These are phyloP conservation scores for Coemansia sp. DNA, from an alignment of 192 early-diverging fungal genomes.

Conservation along the genomic window DNA sequence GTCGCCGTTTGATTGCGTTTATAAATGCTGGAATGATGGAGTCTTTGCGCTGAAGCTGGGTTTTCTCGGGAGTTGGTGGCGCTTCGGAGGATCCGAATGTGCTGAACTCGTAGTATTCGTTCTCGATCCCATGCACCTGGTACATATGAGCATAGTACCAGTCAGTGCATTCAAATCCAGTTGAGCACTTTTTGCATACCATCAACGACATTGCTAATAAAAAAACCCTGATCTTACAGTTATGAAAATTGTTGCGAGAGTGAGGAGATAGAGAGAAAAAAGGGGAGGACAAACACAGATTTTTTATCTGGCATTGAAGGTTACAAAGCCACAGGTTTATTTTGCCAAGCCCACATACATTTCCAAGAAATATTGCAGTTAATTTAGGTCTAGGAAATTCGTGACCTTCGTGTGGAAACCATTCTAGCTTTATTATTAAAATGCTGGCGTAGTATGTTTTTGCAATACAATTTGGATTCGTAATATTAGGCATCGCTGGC, in stretches of 20 bases:
- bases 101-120: conserved; percentile 10
- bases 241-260: not conserved
- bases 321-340: too few species aligned
- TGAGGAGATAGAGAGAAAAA: not conserved
- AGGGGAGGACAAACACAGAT: not conserved
- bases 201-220: conserved; percentile 18
- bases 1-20: conserved; percentile 25
- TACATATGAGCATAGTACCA: conserved; percentile 49
- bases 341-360: not conserved
- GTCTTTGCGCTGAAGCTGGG: conserved; percentile 8
- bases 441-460: too few species aligned
- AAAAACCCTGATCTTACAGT: not conserved
- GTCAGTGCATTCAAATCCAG: conserved; percentile 44
- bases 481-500: too few species aligned
- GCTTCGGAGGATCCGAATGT: not conserved
- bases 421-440: too few species aligned
- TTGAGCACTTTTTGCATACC: conserved; percentile 36
- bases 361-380: too few species aligned
- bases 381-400: too few species aligned
- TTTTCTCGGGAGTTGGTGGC: not conserved
- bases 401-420: too few species aligned
- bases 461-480: too few species aligned
- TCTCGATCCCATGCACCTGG: conserved; percentile 23
- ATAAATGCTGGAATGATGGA: conserved; percentile 29
- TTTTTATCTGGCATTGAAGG: too few species aligned